Evolutionary conservation across 2,329 filamentous ascomycete species (phyloP), one percentile per base, ranked within the genome.

Genomic region (Aspergillus pseudonomiae): DNA sequence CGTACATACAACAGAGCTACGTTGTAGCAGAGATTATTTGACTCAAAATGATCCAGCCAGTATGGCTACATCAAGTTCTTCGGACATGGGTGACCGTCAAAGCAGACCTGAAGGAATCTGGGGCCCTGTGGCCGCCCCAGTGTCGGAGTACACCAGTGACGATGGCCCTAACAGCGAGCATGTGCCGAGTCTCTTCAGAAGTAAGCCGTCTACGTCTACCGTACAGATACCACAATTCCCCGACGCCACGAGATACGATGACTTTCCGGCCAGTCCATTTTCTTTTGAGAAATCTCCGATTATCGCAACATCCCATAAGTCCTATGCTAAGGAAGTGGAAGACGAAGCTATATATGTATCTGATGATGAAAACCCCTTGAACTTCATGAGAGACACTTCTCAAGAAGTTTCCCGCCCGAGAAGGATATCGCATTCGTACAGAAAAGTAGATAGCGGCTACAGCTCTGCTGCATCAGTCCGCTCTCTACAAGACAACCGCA

Each of bases 381-480:
- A 30, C 46, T 54, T 36, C n/a, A 65, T 60, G 10, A 68, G 69
- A 14, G 69, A 70, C 46, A 52, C 36, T 46, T 57, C 63, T 28
- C 41, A 57, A 24, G 65, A 67, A 19, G 28, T 53, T 21, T 56
- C 57, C 41, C 55, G 64, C 34, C 63, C 66, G 32, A 68, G 64
- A 50, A 72, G 67, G 39, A 63, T 63, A 4, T 65, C 69, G 39
- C 68, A 61, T 24, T 70, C 73, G 6, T 68, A 74, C 41, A 71
- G 66, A 59, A 78, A 78, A 58, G 71, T 70, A 14, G 77, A 79
- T 61, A 79, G 77, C 59, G 77, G 77, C 24, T 79, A 79, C 61
- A 78, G 76, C 60, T 79, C 77, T 36, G 73, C 74, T 14, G 71
- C 73, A 10, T 78, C 77, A 1, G 59, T 73, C 21, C 69, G 69